Conservation (phyloP, 2,329 filamentous ascomycete genomes). For the Byssoonygena ceratinophila region DNA sequence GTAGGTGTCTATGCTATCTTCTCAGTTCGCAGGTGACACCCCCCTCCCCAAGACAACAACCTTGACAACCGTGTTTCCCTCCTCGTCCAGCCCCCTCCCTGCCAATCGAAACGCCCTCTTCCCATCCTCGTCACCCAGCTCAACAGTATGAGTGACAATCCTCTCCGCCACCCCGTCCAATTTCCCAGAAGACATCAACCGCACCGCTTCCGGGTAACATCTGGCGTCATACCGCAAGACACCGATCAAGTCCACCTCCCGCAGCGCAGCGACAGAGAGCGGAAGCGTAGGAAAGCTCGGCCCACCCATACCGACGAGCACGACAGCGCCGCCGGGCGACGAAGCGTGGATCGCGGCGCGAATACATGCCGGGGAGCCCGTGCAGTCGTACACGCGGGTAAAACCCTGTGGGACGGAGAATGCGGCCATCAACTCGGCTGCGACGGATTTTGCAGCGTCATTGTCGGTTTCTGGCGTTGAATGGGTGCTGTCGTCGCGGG, state of each 20-base stretch:
- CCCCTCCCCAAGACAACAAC: constrained; percentile 35
- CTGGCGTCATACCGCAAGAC: constrained; percentile 46
- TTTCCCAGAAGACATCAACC: constrained; percentile 42
- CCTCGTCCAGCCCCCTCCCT: constrained; percentile 42
- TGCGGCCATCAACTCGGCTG: constrained; percentile 24
- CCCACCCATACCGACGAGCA: constrained; percentile 49
- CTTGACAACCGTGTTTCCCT: constrained; percentile 45
- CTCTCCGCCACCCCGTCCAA: constrained; percentile 41
- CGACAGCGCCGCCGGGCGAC: constrained; percentile 41
- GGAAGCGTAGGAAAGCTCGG: constrained; percentile 43
- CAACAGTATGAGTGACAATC: constrained; percentile 45
- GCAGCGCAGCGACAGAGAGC: constrained; percentile 44
- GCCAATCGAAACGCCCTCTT: constrained; percentile 44
- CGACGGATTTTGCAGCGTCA: constrained; percentile 27
- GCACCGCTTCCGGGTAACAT: constrained; percentile 46
- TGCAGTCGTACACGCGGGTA: constrained; percentile 39
- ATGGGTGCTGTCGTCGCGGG: constrained; percentile 16
- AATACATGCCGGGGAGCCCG: constrained; percentile 37
- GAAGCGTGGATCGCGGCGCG: constrained; percentile 39
- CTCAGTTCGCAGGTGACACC: too few species aligned
- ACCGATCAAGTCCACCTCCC: constrained; percentile 49
- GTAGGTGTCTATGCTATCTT: neutral
- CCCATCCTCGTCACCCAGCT: constrained; percentile 37
- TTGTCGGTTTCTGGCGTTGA: constrained; percentile 18
- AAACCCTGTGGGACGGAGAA: constrained; percentile 26